Base-by-base conservation (phyloP, 164 flowering plant genomes). In the Umbellularia californica region DNA sequence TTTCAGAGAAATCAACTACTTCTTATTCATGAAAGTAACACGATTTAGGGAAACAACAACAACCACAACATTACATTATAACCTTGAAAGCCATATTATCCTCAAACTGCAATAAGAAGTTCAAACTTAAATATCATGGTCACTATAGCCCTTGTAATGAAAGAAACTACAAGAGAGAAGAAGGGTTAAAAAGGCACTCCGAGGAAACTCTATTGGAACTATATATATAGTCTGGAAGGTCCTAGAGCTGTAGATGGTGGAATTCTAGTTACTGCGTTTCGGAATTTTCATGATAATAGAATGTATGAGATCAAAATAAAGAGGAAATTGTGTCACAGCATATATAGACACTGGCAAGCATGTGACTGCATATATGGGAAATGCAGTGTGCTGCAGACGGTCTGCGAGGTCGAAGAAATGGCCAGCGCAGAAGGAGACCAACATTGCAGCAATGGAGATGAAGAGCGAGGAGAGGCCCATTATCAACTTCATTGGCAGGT, bases 351-450 rank as follows among this genome's bases (percentile, higher is more conserved):
- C 17, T 0, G 76, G 76, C 12, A 41, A 41, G 47, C 47, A 41
- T 41, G 47, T 41, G 47, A 41, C 10, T 41, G 47, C 47, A 41
- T 41, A 41, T 41, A 41, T 41, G 9, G 47, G 47, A 41, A 75
- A 24, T 25, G 76, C 68, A 0, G 76, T 64, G 17, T 20, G 63
- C 47, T 65, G 71, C 6, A 74, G 68, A 68, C 64, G 41, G 15
- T 81, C 72, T 58, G 28, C 62, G 2, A 81, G 79, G 14, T 78
- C 75, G 65, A 81, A 76, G 75, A 68, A 78, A 50, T 78, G 77
- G n/a, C 81, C 81, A 28, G 81, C 71, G 22, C 76, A 79, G 71
- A 79, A 81, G 3, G 81, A 78, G 10, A 78, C 69, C 73, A 81
- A 52, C 74, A 81, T 74, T 15, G 79, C 20, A 70, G 74, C 78